A percentile compares a stretch with the other conserved stretches of the same genome.
Conservation (phyloP, 2,329 filamentous ascomycete genomes). For the Thermomyces lanuginosus region DNA sequence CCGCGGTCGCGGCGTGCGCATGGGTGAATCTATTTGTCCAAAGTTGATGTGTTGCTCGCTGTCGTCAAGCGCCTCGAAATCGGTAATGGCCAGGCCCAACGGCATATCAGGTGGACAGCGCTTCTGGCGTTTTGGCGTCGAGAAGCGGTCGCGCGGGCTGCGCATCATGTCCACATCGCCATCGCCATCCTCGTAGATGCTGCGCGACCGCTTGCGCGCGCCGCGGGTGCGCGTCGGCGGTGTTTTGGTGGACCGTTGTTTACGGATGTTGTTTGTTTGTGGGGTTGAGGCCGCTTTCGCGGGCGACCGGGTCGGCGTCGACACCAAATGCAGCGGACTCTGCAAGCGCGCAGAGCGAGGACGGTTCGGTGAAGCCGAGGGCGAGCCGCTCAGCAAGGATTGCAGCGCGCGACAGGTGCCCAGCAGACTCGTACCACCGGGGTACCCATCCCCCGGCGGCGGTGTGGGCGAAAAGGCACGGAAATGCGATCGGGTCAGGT, state of each 20-base stretch:
- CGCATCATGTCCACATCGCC: constrained; percentile 9
- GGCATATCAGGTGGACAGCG: constrained; percentile 29
- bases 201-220: constrained; percentile 26
- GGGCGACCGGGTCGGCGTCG: constrained; percentile 16
- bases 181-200: constrained; percentile 13
- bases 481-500: constrained; percentile 17
- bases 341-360: constrained; percentile 23
- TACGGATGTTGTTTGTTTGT: constrained; percentile 1
- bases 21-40: constrained; percentile 1
- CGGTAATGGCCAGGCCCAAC: constrained; percentile 25
- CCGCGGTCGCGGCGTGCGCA: constrained; percentile 6
- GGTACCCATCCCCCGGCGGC: constrained; percentile 20
- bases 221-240: constrained; percentile 20
- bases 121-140: constrained; percentile 31
- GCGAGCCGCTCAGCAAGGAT: constrained; percentile 25
- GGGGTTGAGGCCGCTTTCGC: constrained; percentile 12
- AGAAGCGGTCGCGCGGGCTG: constrained; percentile 13
- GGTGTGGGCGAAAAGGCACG: constrained; percentile 23
- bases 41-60: constrained; percentile 5
- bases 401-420: constrained; percentile 29
- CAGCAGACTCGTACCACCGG: constrained; percentile 24
- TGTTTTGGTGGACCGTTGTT: constrained; percentile 4
- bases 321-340: constrained; percentile 21
- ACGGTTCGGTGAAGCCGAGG: constrained; percentile 20
- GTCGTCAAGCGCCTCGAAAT: constrained; percentile 26